Conservation (phyloP, 2,329 filamentous ascomycete species). For the Curvularia spicifera region DNA sequence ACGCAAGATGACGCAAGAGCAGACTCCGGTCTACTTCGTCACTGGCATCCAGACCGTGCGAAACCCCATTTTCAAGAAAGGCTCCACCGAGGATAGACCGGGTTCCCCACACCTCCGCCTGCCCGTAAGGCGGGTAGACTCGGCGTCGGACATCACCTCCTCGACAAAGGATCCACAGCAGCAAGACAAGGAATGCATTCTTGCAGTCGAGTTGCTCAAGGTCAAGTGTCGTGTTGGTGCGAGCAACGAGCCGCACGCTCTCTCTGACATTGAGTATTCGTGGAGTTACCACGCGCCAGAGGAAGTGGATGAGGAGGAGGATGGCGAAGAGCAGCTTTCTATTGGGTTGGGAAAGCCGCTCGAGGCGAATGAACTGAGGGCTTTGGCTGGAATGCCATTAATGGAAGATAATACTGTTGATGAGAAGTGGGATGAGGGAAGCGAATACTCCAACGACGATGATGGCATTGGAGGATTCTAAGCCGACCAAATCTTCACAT, state of each 20-base stretch:
- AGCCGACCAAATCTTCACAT: background rate
- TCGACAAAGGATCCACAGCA: conserved; percentile 1
- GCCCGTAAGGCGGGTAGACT: conserved; percentile 34
- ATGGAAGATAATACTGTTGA: conserved; percentile 19
- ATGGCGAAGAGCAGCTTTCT: conserved; percentile 31
- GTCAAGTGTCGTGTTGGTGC: conserved; percentile 35
- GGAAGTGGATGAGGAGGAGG: conserved; percentile 22
- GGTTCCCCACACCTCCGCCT: conserved; percentile 11
- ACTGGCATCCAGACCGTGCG: conserved; percentile 56
- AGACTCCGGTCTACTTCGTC: conserved; percentile 54
- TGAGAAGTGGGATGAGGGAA: conserved; percentile 3
- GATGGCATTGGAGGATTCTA: conserved; percentile 14
- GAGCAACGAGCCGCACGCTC: conserved; percentile 33
- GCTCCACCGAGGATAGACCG: conserved; percentile 10
- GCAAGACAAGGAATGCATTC: conserved; percentile 18
- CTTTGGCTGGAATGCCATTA: conserved; percentile 27
- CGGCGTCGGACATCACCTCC: conserved; percentile 19
- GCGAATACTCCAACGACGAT: conserved; percentile 11
- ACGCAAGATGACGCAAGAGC: conserved; percentile 48
- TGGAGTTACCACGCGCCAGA: conserved; percentile 39
- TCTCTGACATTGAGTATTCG: conserved; percentile 36
- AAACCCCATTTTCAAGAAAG: conserved; percentile 32
- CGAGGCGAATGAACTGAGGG: conserved; percentile 25
- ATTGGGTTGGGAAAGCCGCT: conserved; percentile 38
- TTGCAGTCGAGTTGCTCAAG: conserved; percentile 35